These are phyloP conservation scores for Delitschia confertaspora DNA, from an alignment of 495 filamentous ascomycete genomes.

Conservation along the genomic window DNA sequence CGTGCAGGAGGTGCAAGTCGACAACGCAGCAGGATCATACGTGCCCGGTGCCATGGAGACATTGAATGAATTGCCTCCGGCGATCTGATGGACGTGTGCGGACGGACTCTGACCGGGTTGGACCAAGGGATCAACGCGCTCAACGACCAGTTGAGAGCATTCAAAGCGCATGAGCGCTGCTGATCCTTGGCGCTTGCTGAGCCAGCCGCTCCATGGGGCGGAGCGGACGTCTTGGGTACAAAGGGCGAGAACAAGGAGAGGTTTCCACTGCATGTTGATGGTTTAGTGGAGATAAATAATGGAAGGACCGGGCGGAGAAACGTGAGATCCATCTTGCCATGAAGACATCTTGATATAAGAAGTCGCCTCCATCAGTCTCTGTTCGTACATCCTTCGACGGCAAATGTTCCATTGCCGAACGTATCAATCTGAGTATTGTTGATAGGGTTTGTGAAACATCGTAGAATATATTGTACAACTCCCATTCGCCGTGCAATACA, in stretches of 20 bases:
- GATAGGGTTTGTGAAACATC: no score
- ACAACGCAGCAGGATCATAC: slow-evolving; percentile 9
- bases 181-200: not conserved
- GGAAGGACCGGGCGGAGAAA: no score
- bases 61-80: not conserved
- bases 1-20: slow-evolving; percentile 25
- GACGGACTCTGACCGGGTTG: slow-evolving; percentile 4
- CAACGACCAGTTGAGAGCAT: slow-evolving; percentile 12
- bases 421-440: no score
- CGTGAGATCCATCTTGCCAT: no score
- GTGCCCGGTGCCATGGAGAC: slow-evolving; percentile 15
- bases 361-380: no score
- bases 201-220: not conserved
- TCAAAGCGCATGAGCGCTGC: slow-evolving; percentile 7
- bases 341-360: no score
- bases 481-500: not conserved
- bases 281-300: not conserved
- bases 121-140: slow-evolving; percentile 12
- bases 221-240: not conserved
- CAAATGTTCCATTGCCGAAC: no score
- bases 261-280: slow-evolving; percentile 7
- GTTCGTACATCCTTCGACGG: no score
- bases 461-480: no score
- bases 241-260: slow-evolving; percentile 2
- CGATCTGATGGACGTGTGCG: slow-evolving; percentile 7